Evolutionary conservation across 2,329 filamentous ascomycete genomes (phyloP), one percentile per base, ranked within the genome.

Genomic region (Dothidotthia symphoricarpi): DNA sequence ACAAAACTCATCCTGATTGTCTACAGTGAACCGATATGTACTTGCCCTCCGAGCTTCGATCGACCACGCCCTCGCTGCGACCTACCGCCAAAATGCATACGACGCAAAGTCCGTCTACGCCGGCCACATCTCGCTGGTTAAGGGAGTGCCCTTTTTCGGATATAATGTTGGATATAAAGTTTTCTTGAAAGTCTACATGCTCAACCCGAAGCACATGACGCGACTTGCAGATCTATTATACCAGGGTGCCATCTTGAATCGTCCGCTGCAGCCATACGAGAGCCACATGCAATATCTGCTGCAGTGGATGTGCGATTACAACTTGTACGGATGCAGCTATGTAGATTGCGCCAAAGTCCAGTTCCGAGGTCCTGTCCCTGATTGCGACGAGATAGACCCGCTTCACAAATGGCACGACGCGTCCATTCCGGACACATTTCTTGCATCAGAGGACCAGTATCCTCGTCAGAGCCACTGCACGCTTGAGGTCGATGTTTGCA

Each of bases 231-330:
- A 97, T 59, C 75, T 98, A 31, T 74, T 98, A 28, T 83, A 87
- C 13, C 89, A 95, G 66, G 93, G 93, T 6, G 85, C 85, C 19
- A 83, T 98, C 28, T 80, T 97, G 79, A 87, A 87, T 61, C 80
- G 78, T 42, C 77, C 80, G 16, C 85, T 98, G 28, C 91, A 97
- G 59, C 91, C 93, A 0, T 95, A 93, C 60, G 93, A 98, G 68
- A 89, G 87, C 13, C 94, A 98, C 63, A 67, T 97, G 45, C 88
- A 95, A 60, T 97, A 90, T 63, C 71, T 96, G 7, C 75, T 93
- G 8, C 94, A 98, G 68, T 98, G 94, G 80, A 97, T 98, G 93
- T 86, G 85, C 49, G 94, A 98, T 65, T 98, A 94, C 73, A 98
- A 96, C 61, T 73, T 98, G 51, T 97, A 95, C 64, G 94, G 94